A percentile compares a stretch with the other conserved stretches of the same genome.
phyloP scores from a whole-genome alignment of 2,329 filamentous ascomycete species.

The Capronia epimyces region DNA sequence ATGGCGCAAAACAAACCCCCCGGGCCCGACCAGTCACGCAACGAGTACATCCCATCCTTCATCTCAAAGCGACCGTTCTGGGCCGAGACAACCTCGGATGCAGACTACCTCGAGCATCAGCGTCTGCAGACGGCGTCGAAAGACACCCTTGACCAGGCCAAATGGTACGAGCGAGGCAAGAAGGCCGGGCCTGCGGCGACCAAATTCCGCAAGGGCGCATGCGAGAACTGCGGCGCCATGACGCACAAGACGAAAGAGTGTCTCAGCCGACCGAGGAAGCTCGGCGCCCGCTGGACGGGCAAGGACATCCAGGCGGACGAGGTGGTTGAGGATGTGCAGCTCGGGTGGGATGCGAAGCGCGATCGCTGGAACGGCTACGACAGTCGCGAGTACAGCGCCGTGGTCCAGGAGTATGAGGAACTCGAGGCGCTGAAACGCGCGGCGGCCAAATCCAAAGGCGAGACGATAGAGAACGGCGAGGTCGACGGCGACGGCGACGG shows the following conservation, averaged over 20 bases:
- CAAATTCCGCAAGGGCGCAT: conserved; percentile 95
- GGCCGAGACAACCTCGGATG: conserved; percentile 67
- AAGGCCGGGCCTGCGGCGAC: conserved; percentile 82
- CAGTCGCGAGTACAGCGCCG: conserved; percentile 71
- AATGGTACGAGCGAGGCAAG: conserved; percentile 91
- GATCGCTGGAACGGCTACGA: conserved; percentile 99
- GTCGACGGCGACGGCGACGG: conserved; percentile 1
- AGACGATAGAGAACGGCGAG: conserved; percentile 22
- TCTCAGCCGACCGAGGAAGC: conserved; percentile 77
- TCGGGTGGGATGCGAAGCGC: conserved; percentile 95
- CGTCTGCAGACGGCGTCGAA: conserved; percentile 56
- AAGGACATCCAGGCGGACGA: conserved; percentile 92
- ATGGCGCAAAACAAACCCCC: conserved; percentile 23
- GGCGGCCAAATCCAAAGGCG: conserved; percentile 50
- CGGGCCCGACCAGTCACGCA: conserved; percentile 50
- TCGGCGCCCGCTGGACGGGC: conserved; percentile 86
- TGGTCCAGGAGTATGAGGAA: conserved; percentile 86
- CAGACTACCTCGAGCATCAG: conserved; percentile 95
- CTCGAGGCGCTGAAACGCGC: conserved; percentile 67
- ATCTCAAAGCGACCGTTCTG: conserved; percentile 99
- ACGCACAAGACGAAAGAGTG: conserved; percentile 95
- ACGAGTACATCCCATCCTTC: conserved; percentile 97
- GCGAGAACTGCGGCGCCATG: conserved; percentile 97
- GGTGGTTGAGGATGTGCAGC: conserved; percentile 71
- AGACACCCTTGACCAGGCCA: conserved; percentile 54